phyloP scores from a whole-genome alignment of 768 basidiomycete genomes.

The Russula sp. region DNA sequence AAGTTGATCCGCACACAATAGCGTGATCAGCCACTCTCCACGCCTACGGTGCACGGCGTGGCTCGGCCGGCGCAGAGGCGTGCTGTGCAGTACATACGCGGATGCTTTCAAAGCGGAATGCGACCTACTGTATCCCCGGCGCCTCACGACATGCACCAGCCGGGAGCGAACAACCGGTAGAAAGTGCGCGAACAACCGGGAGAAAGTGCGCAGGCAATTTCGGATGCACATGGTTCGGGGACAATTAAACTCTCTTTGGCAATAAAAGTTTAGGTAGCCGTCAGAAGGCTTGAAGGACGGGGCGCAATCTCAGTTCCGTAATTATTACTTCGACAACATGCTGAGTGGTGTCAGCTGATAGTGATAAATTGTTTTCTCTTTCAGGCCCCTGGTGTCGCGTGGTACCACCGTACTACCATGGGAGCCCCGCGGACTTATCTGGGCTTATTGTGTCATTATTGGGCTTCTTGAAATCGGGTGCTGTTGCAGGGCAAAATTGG shows the following conservation, averaged over 20 bases:
- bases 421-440: neutral
- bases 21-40: too few species aligned
- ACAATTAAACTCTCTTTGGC: neutral
- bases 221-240: neutral
- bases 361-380: neutral
- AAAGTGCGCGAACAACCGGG: too few species aligned
- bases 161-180: too few species aligned
- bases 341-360: neutral
- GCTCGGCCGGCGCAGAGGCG: too few species aligned
- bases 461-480: neutral
- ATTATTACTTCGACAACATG: neutral
- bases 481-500: neutral
- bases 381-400: neutral
- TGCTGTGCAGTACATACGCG: too few species aligned
- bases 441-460: neutral
- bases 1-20: too few species aligned
- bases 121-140: too few species aligned
- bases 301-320: neutral
- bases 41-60: too few species aligned
- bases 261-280: neutral
- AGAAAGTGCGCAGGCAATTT: too few species aligned
- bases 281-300: neutral
- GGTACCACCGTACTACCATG: neutral
- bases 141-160: too few species aligned
- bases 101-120: too few species aligned